Evolutionary conservation across 2,329 filamentous ascomycete species (phyloP).

Genomic region (Phyllosticta citriasiana): DNA sequence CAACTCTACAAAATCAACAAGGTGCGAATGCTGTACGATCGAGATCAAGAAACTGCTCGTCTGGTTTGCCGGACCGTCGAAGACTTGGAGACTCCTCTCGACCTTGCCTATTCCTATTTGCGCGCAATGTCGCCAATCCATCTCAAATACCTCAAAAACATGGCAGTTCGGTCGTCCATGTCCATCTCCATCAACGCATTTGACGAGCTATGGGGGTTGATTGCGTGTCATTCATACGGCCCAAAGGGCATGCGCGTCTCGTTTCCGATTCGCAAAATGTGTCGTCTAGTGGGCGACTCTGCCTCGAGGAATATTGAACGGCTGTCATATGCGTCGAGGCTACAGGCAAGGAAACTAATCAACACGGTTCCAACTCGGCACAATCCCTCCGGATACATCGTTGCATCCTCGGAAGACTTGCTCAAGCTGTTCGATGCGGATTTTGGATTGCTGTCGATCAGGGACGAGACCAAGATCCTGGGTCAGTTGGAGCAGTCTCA

Average conservation of each 20-base stretch:
- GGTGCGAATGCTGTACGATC: conserved; percentile 76
- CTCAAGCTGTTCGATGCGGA: conserved; percentile 79
- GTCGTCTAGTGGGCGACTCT: conserved; percentile 73
- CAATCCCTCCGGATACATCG: conserved; percentile 82
- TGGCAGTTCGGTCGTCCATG: conserved; percentile 91
- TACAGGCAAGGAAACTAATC: conserved; percentile 81
- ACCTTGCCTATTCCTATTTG: conserved; percentile 76
- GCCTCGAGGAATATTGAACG: conserved; percentile 82
- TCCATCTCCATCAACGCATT: conserved; percentile 88
- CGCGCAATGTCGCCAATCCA: conserved; percentile 87
- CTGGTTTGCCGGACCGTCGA: conserved; percentile 68
- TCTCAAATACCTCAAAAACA: conserved; percentile 76
- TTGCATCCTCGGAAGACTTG: conserved; percentile 78
- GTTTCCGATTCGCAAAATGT: conserved; percentile 88
- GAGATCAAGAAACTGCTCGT: conserved; percentile 68
- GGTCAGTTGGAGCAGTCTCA: conserved; percentile 66
- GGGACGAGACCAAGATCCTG: conserved; percentile 79
- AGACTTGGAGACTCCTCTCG: conserved; percentile 64
- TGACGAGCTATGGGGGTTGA: conserved; percentile 75
- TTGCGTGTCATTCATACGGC: conserved; percentile 78
- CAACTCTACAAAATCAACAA: conserved; percentile 89
- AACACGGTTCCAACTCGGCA: conserved; percentile 71
- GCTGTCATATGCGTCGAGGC: conserved; percentile 71
- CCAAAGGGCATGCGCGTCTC: conserved; percentile 74
- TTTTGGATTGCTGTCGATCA: conserved; percentile 74